Evolutionary conservation across 208 protist species (phyloP).

Genomic region (Leishmania amazonensis): DNA sequence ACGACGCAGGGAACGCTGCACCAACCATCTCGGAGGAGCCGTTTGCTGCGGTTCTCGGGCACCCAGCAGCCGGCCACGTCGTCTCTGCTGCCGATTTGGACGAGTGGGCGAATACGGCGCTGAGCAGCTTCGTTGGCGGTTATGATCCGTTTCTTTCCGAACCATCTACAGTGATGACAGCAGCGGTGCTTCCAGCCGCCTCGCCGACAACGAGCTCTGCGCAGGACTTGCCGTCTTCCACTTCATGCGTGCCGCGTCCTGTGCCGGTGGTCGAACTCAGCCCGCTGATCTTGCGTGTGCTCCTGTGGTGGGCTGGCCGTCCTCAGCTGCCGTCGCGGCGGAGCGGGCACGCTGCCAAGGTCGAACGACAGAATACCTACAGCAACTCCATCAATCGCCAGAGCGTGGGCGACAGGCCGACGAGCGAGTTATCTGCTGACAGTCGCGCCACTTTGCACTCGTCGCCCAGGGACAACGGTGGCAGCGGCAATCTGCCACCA

Average conservation of each 20-base stretch:
- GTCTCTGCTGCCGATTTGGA: background rate
- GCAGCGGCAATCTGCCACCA: background rate
- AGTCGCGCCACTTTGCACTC: background rate
- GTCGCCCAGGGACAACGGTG: background rate
- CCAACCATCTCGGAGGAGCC: background rate
- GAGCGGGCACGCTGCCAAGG: background rate
- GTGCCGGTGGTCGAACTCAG: constrained; percentile 20
- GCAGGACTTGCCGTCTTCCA: background rate
- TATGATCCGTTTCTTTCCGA: background rate
- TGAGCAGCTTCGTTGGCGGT: background rate
- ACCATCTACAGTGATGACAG: constrained; percentile 8
- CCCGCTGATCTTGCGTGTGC: constrained; percentile 28
- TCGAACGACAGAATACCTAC: background rate
- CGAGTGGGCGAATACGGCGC: background rate
- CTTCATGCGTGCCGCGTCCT: background rate
- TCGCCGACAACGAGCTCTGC: constrained; percentile 4
- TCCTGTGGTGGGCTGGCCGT: constrained; percentile 30
- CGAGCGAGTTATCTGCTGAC: background rate
- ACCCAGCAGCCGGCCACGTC: background rate
- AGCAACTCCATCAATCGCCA: background rate
- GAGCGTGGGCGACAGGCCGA: too few relatives aligned
- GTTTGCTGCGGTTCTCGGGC: background rate
- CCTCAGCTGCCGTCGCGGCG: constrained; percentile 16
- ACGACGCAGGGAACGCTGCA: background rate
- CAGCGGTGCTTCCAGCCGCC: background rate